phyloP scores from a whole-genome alignment of 352 stramenopile genomes.

The Peronospora belbahrii region DNA sequence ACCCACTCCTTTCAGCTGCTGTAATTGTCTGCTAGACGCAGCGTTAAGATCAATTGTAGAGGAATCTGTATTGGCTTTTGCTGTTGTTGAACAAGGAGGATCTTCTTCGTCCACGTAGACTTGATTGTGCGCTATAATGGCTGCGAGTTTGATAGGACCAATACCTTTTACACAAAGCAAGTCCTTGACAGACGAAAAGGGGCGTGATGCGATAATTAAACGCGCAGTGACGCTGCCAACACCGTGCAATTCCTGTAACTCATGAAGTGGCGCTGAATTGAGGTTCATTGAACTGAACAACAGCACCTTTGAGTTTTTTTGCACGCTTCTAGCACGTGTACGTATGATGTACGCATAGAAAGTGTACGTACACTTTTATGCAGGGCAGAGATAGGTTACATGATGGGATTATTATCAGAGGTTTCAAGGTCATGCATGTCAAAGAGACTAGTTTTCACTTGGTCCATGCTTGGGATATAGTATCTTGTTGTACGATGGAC shows the following conservation, averaged over 20 bases:
- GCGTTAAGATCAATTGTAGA: slow-evolving; percentile 41
- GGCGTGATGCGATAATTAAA: slow-evolving; percentile 36
- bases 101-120: slow-evolving; percentile 23
- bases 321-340: slow-evolving; percentile 31
- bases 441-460: not conserved
- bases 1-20: slow-evolving; percentile 35
- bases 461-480: not conserved
- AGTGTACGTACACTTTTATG: not conserved
- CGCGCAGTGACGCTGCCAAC: slow-evolving; percentile 33
- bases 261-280: slow-evolving; percentile 18
- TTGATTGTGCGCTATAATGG: slow-evolving; percentile 13
- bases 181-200: slow-evolving; percentile 32
- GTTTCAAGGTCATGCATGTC: not conserved
- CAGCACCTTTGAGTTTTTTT: slow-evolving; percentile 27
- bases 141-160: slow-evolving; percentile 28
- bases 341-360: not conserved
- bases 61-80: slow-evolving; percentile 4
- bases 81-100: not conserved
- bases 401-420: too few species aligned
- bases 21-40: slow-evolving; percentile 31
- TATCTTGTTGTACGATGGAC: not conserved
- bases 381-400: too few species aligned
- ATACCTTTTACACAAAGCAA: slow-evolving; percentile 41
- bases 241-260: slow-evolving; percentile 36
- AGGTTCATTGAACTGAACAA: slow-evolving; percentile 28